Percentiles rank a stretch among this genome's conserved stretches.
phyloP scores from a whole-genome alignment of 257 asterid species.

The Anisodus acutangulus region DNA sequence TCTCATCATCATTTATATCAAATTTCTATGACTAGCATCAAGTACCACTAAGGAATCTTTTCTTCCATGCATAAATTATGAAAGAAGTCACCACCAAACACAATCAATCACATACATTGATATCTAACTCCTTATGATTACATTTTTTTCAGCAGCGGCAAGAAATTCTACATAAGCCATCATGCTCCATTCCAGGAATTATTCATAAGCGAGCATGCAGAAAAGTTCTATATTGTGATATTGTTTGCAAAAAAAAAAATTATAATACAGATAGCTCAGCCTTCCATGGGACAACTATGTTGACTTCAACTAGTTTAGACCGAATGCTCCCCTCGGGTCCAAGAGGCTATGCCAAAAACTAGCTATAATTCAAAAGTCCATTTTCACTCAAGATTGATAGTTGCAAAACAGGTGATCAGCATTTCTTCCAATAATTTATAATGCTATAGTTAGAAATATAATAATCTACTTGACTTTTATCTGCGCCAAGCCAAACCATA shows the following conservation, averaged over 20 bases:
- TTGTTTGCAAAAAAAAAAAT: background rate
- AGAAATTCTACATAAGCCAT: too few relatives aligned
- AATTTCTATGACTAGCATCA: background rate
- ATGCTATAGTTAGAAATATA: background rate
- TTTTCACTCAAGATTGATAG: background rate
- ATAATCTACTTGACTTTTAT: background rate
- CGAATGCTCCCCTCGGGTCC: background rate
- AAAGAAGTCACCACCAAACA: background rate
- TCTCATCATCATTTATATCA: background rate
- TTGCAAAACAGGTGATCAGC: background rate
- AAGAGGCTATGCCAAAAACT: background rate
- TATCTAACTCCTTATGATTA: background rate
- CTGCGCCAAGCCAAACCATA: background rate
- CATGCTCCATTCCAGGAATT: too few relatives aligned
- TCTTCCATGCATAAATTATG: constrained; percentile 1
- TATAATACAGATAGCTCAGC: background rate
- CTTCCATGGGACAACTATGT: background rate
- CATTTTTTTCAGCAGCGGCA: background rate
- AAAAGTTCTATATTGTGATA: too few relatives aligned
- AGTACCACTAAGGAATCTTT: constrained; percentile 2
- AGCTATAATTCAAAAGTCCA: background rate
- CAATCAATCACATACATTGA: background rate
- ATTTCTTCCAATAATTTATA: background rate
- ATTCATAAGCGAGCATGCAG: too few relatives aligned
- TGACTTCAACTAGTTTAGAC: background rate